Percentiles rank a stretch among this genome's conserved stretches.
Conservation (phyloP, 108 stramenopile genomes). For the Skeletonema menzelii region DNA sequence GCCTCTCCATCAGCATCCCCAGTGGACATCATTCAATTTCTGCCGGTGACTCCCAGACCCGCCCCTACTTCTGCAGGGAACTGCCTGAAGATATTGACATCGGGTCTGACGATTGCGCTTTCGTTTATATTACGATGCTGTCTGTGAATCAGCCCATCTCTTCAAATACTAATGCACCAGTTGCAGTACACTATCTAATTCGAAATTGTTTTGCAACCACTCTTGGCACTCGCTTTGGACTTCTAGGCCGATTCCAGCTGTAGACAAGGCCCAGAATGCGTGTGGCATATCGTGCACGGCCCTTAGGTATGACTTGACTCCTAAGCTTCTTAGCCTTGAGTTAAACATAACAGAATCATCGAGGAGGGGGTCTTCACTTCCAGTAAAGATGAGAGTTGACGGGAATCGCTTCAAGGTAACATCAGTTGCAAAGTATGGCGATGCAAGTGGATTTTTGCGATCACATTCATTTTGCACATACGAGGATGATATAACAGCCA, state of each 20-base stretch:
- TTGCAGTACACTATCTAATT: neutral
- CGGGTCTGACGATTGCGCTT: too few relatives aligned
- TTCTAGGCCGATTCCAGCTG: constrained; percentile 47
- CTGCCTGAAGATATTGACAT: too few relatives aligned
- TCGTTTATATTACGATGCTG: too few relatives aligned
- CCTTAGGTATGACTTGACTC: constrained; percentile 64
- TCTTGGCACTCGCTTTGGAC: constrained; percentile 65
- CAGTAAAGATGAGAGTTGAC: constrained; percentile 64
- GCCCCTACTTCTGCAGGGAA: too few relatives aligned
- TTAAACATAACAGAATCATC: constrained; percentile 88
- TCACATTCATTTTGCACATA: constrained; percentile 53
- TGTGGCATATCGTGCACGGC: constrained; percentile 81
- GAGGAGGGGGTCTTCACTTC: constrained; percentile 80
- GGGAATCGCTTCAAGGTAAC: constrained; percentile 58
- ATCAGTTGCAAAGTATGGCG: constrained; percentile 79
- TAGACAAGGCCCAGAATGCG: constrained; percentile 66
- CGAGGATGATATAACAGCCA: constrained; percentile 71
- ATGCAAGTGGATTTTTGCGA: constrained; percentile 63
- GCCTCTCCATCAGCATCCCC: too few relatives aligned
- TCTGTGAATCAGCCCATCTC: too few relatives aligned
- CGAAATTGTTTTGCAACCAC: constrained; percentile 50
- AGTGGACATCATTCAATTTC: too few relatives aligned
- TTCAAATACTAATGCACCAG: too few relatives aligned
- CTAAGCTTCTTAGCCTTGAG: constrained; percentile 59
- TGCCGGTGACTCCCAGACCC: too few relatives aligned